Evolutionary conservation across 2,329 filamentous ascomycete species (phyloP).

Genomic region (Trichophyton benhamiae): DNA sequence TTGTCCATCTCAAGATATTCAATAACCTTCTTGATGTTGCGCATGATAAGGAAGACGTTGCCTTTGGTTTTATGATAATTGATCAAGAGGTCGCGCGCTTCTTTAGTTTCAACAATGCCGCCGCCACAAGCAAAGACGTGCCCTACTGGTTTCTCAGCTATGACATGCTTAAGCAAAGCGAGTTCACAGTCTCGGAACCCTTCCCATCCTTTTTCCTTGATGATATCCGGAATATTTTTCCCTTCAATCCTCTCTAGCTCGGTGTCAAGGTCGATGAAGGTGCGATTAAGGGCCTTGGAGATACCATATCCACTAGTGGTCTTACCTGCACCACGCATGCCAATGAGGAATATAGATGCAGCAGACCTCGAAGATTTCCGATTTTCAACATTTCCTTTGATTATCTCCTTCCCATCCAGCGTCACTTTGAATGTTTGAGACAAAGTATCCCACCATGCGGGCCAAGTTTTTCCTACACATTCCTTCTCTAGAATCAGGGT

Average conservation of each 20-base stretch:
- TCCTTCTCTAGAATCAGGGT: constrained; percentile 78
- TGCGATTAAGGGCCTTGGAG: constrained; percentile 58
- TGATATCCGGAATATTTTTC: constrained; percentile 74
- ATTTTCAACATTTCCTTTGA: constrained; percentile 22
- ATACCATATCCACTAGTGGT: constrained; percentile 87
- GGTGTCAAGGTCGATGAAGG: constrained; percentile 74
- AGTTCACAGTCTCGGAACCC: constrained; percentile 74
- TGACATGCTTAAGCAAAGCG: constrained; percentile 56
- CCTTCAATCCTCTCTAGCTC: constrained; percentile 66
- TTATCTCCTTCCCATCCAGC: constrained; percentile 60
- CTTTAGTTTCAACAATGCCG: constrained; percentile 75
- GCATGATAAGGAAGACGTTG: constrained; percentile 73
- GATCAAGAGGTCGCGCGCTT: constrained; percentile 62
- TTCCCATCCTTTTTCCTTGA: constrained; percentile 70
- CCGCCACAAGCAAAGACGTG: constrained; percentile 89
- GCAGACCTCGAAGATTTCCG: constrained; percentile 30
- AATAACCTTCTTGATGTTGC: constrained; percentile 77
- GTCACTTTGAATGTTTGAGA: constrained; percentile 63
- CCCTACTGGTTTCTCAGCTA: constrained; percentile 60
- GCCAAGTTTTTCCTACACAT: constrained; percentile 96
- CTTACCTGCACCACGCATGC: constrained; percentile 95
- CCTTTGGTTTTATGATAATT: constrained; percentile 65
- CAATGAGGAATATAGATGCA: constrained; percentile 81
- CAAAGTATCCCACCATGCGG: constrained; percentile 92
- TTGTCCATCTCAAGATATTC: constrained; percentile 81